Evolutionary conservation across 805 yeast genomes (phyloP).

Genomic region (Metschnikowia rubicola): DNA sequence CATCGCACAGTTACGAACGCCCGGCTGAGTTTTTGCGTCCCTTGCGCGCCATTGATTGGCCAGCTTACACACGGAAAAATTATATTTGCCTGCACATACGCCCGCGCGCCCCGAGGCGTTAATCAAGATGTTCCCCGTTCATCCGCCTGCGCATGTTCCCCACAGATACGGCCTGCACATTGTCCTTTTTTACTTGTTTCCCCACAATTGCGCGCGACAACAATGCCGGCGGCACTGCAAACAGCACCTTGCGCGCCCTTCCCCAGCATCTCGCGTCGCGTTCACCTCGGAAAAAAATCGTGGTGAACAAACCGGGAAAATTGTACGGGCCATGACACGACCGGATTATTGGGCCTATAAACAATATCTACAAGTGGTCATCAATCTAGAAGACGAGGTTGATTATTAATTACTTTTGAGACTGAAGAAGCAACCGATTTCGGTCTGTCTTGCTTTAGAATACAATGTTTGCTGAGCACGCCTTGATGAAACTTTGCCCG

Average conservation of each 20-base stretch:
- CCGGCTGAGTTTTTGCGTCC: background rate
- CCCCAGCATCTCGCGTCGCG: background rate
- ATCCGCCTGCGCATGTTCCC: constrained; percentile 1
- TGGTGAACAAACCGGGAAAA: background rate
- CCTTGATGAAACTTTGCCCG: too few relatives aligned
- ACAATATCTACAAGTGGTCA: too few relatives aligned
- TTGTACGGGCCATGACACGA: too few relatives aligned
- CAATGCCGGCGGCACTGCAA: constrained; percentile 2
- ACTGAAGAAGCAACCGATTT: too few relatives aligned
- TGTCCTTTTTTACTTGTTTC: constrained; percentile 1
- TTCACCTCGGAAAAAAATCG: constrained; percentile 1
- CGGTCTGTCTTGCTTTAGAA: too few relatives aligned
- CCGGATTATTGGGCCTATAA: too few relatives aligned
- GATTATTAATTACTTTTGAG: too few relatives aligned
- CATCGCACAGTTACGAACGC: constrained; percentile 1
- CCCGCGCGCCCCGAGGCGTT: background rate
- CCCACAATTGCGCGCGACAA: constrained; percentile 4
- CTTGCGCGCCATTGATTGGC: constrained; percentile 2
- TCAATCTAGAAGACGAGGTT: too few relatives aligned
- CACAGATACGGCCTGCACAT: background rate
- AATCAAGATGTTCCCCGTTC: background rate
- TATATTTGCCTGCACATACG: background rate
- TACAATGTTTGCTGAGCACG: too few relatives aligned
- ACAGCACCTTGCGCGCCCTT: background rate
- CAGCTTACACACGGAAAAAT: background rate